phyloP scores from a whole-genome alignment of 805 yeast genomes.

The Candida oleophila region DNA sequence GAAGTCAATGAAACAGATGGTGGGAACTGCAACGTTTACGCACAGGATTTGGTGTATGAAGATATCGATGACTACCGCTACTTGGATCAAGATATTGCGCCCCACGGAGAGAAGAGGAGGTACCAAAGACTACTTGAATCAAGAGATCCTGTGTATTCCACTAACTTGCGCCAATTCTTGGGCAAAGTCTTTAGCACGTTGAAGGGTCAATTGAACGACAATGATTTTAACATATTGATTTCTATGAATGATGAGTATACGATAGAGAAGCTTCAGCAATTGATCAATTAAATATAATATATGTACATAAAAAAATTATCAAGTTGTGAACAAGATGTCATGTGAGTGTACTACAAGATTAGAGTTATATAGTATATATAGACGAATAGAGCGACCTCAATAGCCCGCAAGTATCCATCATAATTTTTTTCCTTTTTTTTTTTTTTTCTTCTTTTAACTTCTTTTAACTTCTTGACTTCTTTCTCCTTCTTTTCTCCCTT shows the following conservation, averaged over 20 bases:
- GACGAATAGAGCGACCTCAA: no score
- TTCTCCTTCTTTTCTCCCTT: no score
- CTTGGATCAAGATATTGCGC: slow-evolving; percentile 38
- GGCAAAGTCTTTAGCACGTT: slow-evolving; percentile 26
- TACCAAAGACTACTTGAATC: slow-evolving; percentile 30
- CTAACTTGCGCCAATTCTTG: slow-evolving; percentile 48
- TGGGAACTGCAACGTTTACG: slow-evolving; percentile 34
- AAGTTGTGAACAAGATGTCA: no score
- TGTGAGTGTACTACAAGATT: no score
- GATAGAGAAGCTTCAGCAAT: slow-evolving; percentile 26
- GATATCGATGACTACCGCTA: slow-evolving; percentile 44
- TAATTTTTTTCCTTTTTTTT: no score
- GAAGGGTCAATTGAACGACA: slow-evolving; percentile 19
- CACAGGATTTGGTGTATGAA: slow-evolving; percentile 35
- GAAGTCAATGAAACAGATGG: slow-evolving; percentile 61
- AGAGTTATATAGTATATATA: no score
- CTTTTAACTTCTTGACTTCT: no score
- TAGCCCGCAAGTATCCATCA: no score
- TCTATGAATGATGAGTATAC: slow-evolving; percentile 35
- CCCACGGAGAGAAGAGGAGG: slow-evolving; percentile 42
- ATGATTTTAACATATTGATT: slow-evolving; percentile 35
- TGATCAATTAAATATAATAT: slow-evolving; percentile 1
- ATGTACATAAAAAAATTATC: no score
- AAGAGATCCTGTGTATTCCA: slow-evolving; percentile 37
- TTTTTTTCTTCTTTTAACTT: no score